A percentile compares a stretch with the other conserved stretches of the same genome.
These are phyloP conservation scores for Luvunga scandens DNA, from an alignment of 345 rosid genomes.

Conservation along the genomic window DNA sequence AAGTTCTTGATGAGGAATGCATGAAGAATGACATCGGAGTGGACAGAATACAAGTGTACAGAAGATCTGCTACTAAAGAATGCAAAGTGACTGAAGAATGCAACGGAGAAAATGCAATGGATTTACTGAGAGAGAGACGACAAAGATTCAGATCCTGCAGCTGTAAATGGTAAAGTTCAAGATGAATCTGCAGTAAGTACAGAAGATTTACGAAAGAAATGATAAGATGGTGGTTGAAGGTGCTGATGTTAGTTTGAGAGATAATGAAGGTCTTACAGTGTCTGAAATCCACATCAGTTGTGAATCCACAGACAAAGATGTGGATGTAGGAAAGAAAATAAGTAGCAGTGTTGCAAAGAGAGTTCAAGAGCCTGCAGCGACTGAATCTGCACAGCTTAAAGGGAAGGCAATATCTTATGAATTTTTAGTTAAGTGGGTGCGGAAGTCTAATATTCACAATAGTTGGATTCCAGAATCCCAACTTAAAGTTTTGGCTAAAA, in stretches of 20 bases:
- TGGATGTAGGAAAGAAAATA: constrained; percentile 29
- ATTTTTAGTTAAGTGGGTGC: constrained; percentile 96
- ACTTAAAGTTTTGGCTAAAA: constrained; percentile 83
- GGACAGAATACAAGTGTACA: constrained; percentile 35
- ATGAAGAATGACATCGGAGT: constrained; percentile 33
- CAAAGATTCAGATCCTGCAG: constrained; percentile 30
- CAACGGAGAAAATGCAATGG: constrained; percentile 31
- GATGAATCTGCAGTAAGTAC: constrained; percentile 44
- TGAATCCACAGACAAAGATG: constrained; percentile 33
- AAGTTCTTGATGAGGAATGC: constrained; percentile 42
- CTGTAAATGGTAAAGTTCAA: constrained; percentile 32
- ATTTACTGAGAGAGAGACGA: constrained; percentile 22
- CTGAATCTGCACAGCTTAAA: constrained; percentile 34
- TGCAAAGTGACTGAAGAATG: constrained; percentile 38
- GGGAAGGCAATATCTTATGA: constrained; percentile 53
- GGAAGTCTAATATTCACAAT: constrained; percentile 87
- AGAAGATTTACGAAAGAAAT: constrained; percentile 38
- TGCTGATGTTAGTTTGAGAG: constrained; percentile 37
- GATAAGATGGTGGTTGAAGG: constrained; percentile 41
- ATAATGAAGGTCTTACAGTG: constrained; percentile 32
- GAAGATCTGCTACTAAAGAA: constrained; percentile 41
- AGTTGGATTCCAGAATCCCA: constrained; percentile 91
- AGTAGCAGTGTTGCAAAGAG: constrained; percentile 34
- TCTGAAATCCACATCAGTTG: constrained; percentile 28
- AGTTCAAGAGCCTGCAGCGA: constrained; percentile 37